Conservation (phyloP, 257 asterid species). For the Salvia splendens region DNA sequence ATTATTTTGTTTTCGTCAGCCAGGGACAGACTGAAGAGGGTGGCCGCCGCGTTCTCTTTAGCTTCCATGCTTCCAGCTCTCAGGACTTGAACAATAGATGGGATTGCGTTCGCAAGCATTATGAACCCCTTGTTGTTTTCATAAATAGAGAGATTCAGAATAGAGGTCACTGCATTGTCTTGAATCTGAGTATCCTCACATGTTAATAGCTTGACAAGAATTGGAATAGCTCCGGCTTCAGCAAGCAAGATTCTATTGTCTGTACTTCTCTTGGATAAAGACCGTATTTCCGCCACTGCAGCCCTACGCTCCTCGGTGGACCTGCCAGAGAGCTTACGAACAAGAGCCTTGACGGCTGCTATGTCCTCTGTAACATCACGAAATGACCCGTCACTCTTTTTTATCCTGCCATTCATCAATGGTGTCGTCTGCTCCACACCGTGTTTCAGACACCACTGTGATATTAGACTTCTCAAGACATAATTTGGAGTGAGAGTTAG, state of each 20-base stretch:
- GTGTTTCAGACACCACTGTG: constrained; percentile 77
- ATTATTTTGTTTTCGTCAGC: constrained; percentile 86
- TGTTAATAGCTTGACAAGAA: constrained; percentile 67
- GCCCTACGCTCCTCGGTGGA: constrained; percentile 59
- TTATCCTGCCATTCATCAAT: constrained; percentile 60
- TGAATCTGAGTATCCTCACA: constrained; percentile 64
- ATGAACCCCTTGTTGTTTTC: constrained; percentile 76
- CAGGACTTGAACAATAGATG: constrained; percentile 86
- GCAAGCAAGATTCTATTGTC: constrained; percentile 88
- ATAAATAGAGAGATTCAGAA: constrained; percentile 81
- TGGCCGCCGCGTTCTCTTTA: constrained; percentile 90
- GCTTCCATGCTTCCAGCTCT: constrained; percentile 91
- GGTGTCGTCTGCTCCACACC: constrained; percentile 65
- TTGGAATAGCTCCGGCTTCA: constrained; percentile 89
- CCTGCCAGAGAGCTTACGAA: constrained; percentile 67
- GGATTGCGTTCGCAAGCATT: constrained; percentile 89
- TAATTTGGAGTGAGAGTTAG: constrained; percentile 83
- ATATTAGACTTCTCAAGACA: constrained; percentile 69
- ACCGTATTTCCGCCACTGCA: constrained; percentile 82
- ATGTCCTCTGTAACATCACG: constrained; percentile 75
- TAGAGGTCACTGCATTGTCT: constrained; percentile 83
- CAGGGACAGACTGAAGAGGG: constrained; percentile 80
- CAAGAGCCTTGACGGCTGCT: constrained; percentile 64
- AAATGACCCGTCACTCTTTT: constrained; percentile 77
- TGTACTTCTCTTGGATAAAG: constrained; percentile 82